A percentile compares a stretch with the other conserved stretches of the same genome.
Conservation (phyloP, 192 early-diverging fungal genomes). For the Neocallimastix lanati region DNA sequence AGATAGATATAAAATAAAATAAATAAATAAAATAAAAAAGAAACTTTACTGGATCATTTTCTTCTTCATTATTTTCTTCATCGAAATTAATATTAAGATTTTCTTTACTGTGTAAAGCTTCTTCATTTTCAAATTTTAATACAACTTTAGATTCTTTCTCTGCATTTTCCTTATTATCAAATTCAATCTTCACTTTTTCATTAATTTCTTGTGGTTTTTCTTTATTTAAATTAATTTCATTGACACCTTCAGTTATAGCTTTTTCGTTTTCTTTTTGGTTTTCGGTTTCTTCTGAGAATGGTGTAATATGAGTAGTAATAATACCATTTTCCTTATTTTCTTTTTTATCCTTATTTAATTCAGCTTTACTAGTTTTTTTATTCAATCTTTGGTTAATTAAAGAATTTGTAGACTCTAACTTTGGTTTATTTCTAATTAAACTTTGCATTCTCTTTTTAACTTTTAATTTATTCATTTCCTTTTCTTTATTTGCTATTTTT, state of each 20-base stretch:
- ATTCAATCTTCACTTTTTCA: conserved; percentile 13
- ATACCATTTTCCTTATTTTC: neutral
- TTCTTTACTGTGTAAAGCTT: neutral
- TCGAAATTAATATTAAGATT: neutral
- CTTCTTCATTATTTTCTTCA: neutral
- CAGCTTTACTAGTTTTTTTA: too few species aligned
- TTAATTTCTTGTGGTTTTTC: neutral
- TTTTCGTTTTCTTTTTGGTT: neutral
- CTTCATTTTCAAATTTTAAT: neutral
- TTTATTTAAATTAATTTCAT: neutral
- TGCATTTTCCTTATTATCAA: neutral
- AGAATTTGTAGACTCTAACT: neutral
- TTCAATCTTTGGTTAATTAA: neutral
- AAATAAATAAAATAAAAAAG: too few species aligned
- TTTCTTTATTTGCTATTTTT: neutral
- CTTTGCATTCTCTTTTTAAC: neutral
- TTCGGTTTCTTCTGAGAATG: neutral
- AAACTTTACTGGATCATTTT: neutral
- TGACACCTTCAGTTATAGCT: neutral
- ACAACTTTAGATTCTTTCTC: neutral
- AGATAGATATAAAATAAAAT: too few species aligned
- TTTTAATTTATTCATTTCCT: neutral
- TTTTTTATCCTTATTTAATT: too few species aligned
- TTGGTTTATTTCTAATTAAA: neutral
- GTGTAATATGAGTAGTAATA: neutral